Conservation (phyloP, 164 flowering plant species). For the Chimonanthus praecox region DNA sequence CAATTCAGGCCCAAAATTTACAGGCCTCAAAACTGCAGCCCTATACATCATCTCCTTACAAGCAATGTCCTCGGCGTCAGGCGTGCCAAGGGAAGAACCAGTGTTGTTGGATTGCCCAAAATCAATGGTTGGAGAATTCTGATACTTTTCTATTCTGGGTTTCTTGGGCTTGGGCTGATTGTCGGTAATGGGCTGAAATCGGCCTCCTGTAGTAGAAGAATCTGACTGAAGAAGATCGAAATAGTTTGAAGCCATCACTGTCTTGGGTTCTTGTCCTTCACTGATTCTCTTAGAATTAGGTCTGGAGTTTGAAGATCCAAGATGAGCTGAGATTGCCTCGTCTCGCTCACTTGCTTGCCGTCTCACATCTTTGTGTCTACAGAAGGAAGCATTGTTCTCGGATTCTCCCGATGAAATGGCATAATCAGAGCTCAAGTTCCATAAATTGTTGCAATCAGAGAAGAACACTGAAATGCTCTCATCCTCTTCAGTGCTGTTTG, state of each 20-base stretch:
- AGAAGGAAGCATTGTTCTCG: slow-evolving; percentile 23
- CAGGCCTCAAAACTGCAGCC: slow-evolving; percentile 88
- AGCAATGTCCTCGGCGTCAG: slow-evolving; percentile 78
- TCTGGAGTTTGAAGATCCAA: slow-evolving; percentile 9
- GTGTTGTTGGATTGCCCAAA: slow-evolving; percentile 50
- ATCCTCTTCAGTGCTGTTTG: slow-evolving; percentile 58
- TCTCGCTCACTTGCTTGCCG: slow-evolving; percentile 6
- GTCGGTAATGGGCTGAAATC: slow-evolving; percentile 37
- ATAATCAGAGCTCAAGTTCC: slow-evolving; percentile 25
- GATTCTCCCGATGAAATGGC: slow-evolving; percentile 53
- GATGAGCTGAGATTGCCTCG: slow-evolving; percentile 20
- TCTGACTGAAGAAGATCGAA: slow-evolving; percentile 23
- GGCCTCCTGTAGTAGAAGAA: slow-evolving; percentile 23
- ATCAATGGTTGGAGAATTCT: slow-evolving; percentile 52
- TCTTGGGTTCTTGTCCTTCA: not conserved
- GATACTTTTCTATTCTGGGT: slow-evolving; percentile 38
- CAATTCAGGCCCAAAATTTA: slow-evolving; percentile 53
- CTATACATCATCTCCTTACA: slow-evolving; percentile 90
- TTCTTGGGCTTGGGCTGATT: slow-evolving; percentile 40
- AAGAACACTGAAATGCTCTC: slow-evolving; percentile 60
- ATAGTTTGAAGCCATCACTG: not conserved
- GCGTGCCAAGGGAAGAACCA: slow-evolving; percentile 32
- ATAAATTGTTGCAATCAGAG: slow-evolving; percentile 41
- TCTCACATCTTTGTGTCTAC: slow-evolving; percentile 10
- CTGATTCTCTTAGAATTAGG: slow-evolving; percentile 14